These are phyloP conservation scores for Nigrospora sphaerica DNA, from an alignment of 2,329 filamentous ascomycete species.

Conservation along the genomic window DNA sequence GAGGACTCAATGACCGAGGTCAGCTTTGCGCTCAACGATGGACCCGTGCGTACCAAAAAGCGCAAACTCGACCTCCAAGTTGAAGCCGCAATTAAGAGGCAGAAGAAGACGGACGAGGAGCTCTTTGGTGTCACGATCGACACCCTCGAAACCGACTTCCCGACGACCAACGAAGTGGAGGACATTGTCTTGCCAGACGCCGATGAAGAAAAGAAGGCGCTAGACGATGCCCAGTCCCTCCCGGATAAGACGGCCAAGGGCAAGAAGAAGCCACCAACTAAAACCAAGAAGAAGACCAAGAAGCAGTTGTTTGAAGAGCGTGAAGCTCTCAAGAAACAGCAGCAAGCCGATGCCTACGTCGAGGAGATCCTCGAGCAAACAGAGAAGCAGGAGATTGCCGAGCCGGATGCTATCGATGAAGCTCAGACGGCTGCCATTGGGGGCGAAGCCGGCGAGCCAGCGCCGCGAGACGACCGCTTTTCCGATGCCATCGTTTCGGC, in stretches of 20 bases:
- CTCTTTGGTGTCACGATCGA: constrained; percentile 60
- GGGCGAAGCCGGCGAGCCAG: constrained; percentile 20
- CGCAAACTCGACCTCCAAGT: constrained; percentile 67
- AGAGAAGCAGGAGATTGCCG: constrained; percentile 24
- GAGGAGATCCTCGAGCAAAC: constrained; percentile 33
- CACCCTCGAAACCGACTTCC: constrained; percentile 42
- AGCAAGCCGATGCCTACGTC: constrained; percentile 37
- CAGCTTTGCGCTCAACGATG: constrained; percentile 59
- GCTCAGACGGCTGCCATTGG: constrained; percentile 8
- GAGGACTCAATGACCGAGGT: constrained; percentile 66
- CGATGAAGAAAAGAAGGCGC: constrained; percentile 36
- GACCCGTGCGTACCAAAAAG: constrained; percentile 51
- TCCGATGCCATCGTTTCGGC: constrained; percentile 40
- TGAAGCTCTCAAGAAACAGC: constrained; percentile 59
- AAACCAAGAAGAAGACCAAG: constrained; percentile 49
- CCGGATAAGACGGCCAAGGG: constrained; percentile 33
- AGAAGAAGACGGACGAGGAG: constrained; percentile 74
- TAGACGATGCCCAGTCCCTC: constrained; percentile 37
- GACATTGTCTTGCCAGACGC: constrained; percentile 43
- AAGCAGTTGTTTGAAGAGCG: constrained; percentile 35
- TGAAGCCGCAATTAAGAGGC: constrained; percentile 66
- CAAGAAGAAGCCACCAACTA: constrained; percentile 46
- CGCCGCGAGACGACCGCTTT: constrained; percentile 38
- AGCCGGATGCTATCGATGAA: constrained; percentile 19
- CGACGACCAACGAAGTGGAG: constrained; percentile 38